phyloP scores from a whole-genome alignment of 202 grass and related monocot species.

The Musa balbisiana region DNA sequence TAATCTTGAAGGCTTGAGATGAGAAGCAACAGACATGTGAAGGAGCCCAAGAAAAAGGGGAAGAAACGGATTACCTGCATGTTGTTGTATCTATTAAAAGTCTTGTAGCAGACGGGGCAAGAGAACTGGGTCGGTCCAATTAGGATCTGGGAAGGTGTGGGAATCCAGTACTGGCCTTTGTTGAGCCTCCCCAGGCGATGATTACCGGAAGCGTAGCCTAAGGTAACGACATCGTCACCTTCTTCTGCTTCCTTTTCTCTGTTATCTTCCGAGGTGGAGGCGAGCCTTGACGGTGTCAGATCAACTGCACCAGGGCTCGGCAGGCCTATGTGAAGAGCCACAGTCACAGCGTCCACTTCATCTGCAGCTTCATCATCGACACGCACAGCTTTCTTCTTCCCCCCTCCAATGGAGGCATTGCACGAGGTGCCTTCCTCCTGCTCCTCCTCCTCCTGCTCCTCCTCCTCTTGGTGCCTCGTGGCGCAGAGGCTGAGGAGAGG shows the following conservation, averaged over 20 bases:
- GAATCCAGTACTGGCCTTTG: constrained; percentile 99
- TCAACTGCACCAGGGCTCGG: constrained; percentile 32
- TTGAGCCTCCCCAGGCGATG: constrained; percentile 74
- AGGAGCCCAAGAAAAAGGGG: not conserved
- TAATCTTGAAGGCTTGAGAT: not conserved
- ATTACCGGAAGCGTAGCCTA: constrained; percentile 35
- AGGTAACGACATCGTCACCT: constrained; percentile 17
- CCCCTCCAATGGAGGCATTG: not conserved
- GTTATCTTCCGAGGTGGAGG: not conserved
- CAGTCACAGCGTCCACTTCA: constrained; percentile 43
- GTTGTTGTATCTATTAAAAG: constrained; percentile 99
- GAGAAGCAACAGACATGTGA: not conserved
- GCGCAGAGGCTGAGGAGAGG: constrained; percentile 60
- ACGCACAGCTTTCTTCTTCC: not conserved
- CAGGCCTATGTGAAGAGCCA: constrained; percentile 69
- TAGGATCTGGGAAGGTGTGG: constrained; percentile 92
- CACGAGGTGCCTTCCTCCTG: constrained; percentile 15
- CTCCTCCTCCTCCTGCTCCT: not conserved
- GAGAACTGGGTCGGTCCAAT: constrained; percentile 98
- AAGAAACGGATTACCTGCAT: constrained; percentile 55
- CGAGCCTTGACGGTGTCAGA: not conserved
- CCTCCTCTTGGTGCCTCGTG: not conserved
- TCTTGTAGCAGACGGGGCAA: constrained; percentile 94
- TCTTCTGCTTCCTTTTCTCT: constrained; percentile 18
- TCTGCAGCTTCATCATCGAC: not conserved